Percentiles rank a stretch among this genome's conserved stretches.
phyloP scores from a whole-genome alignment of 1,284 basidiomycete genomes.

The Clitocybe nebularis region DNA sequence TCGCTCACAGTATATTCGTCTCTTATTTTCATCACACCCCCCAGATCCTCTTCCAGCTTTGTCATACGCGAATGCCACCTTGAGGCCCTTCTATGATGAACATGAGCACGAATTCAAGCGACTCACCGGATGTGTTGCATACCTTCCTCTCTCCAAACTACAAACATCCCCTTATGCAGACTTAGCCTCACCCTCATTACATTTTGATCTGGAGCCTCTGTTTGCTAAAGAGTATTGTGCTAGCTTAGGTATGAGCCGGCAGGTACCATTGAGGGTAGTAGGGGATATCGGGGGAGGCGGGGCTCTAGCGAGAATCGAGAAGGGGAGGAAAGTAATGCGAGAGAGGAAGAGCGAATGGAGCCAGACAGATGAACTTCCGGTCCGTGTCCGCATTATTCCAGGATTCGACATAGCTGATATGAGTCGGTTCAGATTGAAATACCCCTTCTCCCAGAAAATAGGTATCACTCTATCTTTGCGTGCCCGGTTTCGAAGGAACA shows the following conservation, averaged over 20 bases:
- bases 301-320: conserved; percentile 86
- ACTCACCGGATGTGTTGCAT: conserved; percentile 75
- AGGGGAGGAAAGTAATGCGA: conserved; percentile 89
- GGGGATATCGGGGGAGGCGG: conserved; percentile 90
- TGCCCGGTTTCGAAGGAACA: conserved; percentile 99
- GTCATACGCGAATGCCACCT: conserved; percentile 66
- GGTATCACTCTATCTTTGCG: conserved; percentile 96
- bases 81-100: conserved; percentile 65
- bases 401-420: conserved; percentile 9
- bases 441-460: conserved; percentile 77
- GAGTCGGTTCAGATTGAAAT: conserved; percentile 82
- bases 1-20: conserved; percentile 78
- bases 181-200: conserved; percentile 62
- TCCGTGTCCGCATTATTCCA: conserved; percentile 34
- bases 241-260: conserved; percentile 80
- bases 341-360: conserved; percentile 90
- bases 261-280: conserved; percentile 82
- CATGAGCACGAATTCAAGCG: conserved; percentile 68
- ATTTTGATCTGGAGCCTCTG: conserved; percentile 73
- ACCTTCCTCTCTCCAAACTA: conserved; percentile 61
- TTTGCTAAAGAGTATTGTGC: conserved; percentile 91
- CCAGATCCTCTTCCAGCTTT: conserved; percentile 59
- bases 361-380: conserved; percentile 86
- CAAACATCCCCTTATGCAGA: conserved; percentile 73
- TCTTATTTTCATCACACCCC: conserved; percentile 58